Conservation (phyloP, 169 alveolate genomes). For the Cryptosporidium meleagridis region DNA sequence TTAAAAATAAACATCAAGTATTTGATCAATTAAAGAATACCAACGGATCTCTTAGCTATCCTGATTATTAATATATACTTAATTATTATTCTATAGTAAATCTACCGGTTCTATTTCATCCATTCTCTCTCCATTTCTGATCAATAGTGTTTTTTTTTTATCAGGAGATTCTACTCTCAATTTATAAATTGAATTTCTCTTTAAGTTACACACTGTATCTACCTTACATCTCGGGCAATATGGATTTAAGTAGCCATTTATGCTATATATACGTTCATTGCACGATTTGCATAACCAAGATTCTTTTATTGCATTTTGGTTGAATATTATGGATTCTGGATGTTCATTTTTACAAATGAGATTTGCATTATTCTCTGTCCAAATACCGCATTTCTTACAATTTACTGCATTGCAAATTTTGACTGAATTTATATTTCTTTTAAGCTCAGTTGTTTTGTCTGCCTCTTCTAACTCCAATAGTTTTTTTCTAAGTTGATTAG, state of each 20-base stretch:
- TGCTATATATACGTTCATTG: conserved; percentile 6
- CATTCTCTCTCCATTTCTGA: conserved; percentile 32
- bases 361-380: conserved; percentile 47
- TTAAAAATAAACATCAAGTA: conserved; percentile 14
- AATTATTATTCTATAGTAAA: neutral
- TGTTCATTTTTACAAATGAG: conserved; percentile 26
- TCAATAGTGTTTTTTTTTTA: neutral
- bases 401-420: conserved; percentile 30
- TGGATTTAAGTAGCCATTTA: conserved; percentile 32
- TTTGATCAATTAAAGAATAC: neutral
- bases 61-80: conserved; percentile 16
- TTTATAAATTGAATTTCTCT: conserved; percentile 40
- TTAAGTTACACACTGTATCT: conserved; percentile 25
- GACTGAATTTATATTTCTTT: conserved; percentile 8
- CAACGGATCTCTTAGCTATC: neutral
- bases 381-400: conserved; percentile 37
- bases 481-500: neutral
- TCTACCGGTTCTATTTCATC: neutral
- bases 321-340: conserved; percentile 26
- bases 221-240: conserved; percentile 57
- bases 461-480: conserved; percentile 19
- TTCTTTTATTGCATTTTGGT: conserved; percentile 40
- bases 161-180: neutral
- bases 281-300: conserved; percentile 62
- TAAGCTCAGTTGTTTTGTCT: conserved; percentile 14